Base-by-base conservation (phyloP, 2,329 filamentous ascomycete genomes). In the Xylariaceae sp. region DNA sequence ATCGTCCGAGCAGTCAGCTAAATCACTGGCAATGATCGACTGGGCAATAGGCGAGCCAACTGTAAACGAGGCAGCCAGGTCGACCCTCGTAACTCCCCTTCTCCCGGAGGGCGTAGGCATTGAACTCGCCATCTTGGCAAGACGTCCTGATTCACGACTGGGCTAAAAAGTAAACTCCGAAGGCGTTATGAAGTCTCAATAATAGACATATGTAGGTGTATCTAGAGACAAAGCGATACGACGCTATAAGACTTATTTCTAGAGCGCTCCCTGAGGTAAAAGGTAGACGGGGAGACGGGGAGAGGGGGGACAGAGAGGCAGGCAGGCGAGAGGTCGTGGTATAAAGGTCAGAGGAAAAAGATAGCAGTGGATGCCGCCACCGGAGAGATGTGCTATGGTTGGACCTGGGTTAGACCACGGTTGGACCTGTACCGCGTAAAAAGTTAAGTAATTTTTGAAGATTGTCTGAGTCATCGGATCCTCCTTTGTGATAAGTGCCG, bases 41-140 rank as follows among this genome's bases (percentile, higher is more conserved):
- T 88, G 83, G 0, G 85, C 87, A 52, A 88, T 78, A 18, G 87
- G 86, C n/a, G 87, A 88, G 34, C 78, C 76, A 18, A 83, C 80
- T 30, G 76, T 76, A 71, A 85, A 85, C 4, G 81, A 82, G n/a
- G 76, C 75, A 42, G 75, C 75, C 44, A 78, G 69, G 53, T 72
- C 64, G 10, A 59, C 35, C 13, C 57, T 64, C n/a, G 64, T 49
- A 35, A 51, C 60, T 51, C 60, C 64, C 53, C 60, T 30, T 30
- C 23, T 56, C 18, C 58, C 63, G 4, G 55, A 51, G n/a, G 69
- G 66, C n/a, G 70, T 68, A 7, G 64, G 64, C 54, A 61, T 66
- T 11, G 70, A 63, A 57, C 53, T 65, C 13, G 66, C 51, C 69
- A 71, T 71, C 39, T 39, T 8, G 4, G 37, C 47, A 55, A 23